Evolutionary conservation across 225 moss, liverwort and hornwort species (phyloP).

Genomic region (Marchantia polymorpha): DNA sequence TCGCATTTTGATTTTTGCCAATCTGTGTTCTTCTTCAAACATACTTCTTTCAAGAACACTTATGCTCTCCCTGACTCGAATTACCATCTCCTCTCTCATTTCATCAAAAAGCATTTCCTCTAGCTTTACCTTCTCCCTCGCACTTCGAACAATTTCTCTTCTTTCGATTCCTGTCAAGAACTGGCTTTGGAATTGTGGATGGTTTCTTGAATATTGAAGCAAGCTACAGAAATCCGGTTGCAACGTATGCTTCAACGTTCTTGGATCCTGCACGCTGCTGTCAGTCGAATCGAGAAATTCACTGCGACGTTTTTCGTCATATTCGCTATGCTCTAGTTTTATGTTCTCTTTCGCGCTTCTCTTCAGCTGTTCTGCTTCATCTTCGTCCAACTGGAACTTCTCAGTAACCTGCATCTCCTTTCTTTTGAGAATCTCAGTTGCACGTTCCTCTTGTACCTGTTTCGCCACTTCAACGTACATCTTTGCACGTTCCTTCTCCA

Average conservation of each 20-base stretch:
- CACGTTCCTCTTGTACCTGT: not conserved
- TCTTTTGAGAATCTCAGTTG: not conserved
- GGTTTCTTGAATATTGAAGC: not conserved
- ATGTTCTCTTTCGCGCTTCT: not conserved
- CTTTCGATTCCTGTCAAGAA: conserved; percentile 11
- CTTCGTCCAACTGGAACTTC: not conserved
- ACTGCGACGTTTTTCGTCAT: not conserved
- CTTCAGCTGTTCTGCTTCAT: conserved; percentile 2
- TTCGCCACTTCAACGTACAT: not conserved
- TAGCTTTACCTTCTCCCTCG: conserved; percentile 22
- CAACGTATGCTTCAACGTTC: not conserved
- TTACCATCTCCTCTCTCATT: conserved; percentile 26
- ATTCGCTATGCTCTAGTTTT: not conserved
- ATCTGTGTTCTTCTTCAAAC: conserved; percentile 25
- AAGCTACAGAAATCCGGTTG: not conserved
- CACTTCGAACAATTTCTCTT: not conserved
- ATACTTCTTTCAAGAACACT: conserved; percentile 14
- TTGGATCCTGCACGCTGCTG: not conserved
- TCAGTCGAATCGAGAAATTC: not conserved
- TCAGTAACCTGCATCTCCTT: not conserved
- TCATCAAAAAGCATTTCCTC: conserved; percentile 20
- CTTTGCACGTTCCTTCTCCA: conserved; percentile 4
- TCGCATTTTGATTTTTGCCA: conserved; percentile 6
- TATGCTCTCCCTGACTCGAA: conserved; percentile 18
- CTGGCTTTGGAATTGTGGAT: not conserved